Evolutionary conservation across 768 basidiomycete genomes (phyloP), one percentile per base, ranked within the genome.

Genomic region (Steccherinum ochraceum): DNA sequence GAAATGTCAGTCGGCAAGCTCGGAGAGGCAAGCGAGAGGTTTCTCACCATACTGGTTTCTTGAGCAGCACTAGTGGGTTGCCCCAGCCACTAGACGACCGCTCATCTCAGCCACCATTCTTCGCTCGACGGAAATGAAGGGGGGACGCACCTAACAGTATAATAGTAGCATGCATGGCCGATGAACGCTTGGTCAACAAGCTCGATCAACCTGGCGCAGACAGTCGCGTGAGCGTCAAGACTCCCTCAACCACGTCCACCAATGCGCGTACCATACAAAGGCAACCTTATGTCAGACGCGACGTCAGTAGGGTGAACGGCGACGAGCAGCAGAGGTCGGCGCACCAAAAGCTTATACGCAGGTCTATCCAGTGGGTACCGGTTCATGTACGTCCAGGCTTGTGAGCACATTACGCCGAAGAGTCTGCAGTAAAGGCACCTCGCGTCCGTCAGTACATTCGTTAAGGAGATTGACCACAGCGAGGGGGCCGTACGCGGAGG

Each of bases 331-430:
- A 39, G 39, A 30, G 18, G 7, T 27, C 12, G 39, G 70, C 81
- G 62, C 58, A 84, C 83, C 52, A 76, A 56, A 46, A 62, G 50
- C 62, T 80, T 84, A 60, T 80, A 79, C 20, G 71, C 59, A 13
- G 58, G 24, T 50, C 71, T 75, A 64, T 86, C 84, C 26, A 69
- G 67, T 51, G 76, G 76, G 65, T 78, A 85, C 44, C 72, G 70
- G 53, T 66, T 64, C 61, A 78, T 79, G 56, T 85, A 86, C 24
- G 69, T 68, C 61, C 75, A 77, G 5, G 73, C 66, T 62, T 84
- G 83, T 16, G 78, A 67, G 42, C 72, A 58, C 42, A 83, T 68
- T 24, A 82, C 68, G 18, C 83, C 82, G 61, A 77, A 82, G 7
- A 68, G 47, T 27, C 73, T 73, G 59, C 45, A 74, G 58, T n/a